Percentiles rank a stretch among this genome's conserved stretches.
These are phyloP conservation scores for Tolypocladium inflatum DNA, from an alignment of 2,329 filamentous ascomycete species.

Conservation along the genomic window DNA sequence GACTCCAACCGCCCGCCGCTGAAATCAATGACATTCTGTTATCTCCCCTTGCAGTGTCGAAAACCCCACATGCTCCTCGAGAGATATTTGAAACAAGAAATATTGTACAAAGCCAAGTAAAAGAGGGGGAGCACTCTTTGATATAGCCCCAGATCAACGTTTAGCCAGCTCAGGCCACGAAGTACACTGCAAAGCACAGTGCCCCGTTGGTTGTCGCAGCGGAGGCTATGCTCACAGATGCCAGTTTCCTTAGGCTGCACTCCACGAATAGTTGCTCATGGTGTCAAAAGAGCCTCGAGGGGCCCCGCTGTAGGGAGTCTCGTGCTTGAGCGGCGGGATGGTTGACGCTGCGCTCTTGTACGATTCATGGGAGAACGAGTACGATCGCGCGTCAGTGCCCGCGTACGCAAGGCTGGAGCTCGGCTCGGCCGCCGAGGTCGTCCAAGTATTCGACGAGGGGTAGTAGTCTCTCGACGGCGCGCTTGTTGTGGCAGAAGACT, in stretches of 20 bases:
- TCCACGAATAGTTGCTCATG: constrained; percentile 51
- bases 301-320: constrained; percentile 29
- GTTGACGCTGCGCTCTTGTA: constrained; percentile 28
- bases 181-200: not conserved
- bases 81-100: not conserved
- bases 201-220: not conserved
- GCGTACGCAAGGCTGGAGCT: constrained; percentile 35
- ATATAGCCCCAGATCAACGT: not conserved
- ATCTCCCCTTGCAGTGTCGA: not conserved
- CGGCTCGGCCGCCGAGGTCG: constrained; percentile 37
- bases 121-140: not conserved
- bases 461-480: constrained; percentile 41
- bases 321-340: constrained; percentile 20
- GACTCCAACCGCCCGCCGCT: not conserved
- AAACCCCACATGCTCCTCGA: not conserved
- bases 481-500: constrained; percentile 16
- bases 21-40: not conserved
- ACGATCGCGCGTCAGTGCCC: constrained; percentile 35
- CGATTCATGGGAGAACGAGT: constrained; percentile 37
- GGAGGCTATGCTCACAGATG: not conserved
- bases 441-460: constrained; percentile 41
- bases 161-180: not conserved
- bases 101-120: not conserved
- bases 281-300: constrained; percentile 35
- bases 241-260: constrained; percentile 27